Percentiles rank a stretch among this genome's conserved stretches.
phyloP scores from a whole-genome alignment of 805 yeast genomes.

The Barnettozyma sp. region DNA sequence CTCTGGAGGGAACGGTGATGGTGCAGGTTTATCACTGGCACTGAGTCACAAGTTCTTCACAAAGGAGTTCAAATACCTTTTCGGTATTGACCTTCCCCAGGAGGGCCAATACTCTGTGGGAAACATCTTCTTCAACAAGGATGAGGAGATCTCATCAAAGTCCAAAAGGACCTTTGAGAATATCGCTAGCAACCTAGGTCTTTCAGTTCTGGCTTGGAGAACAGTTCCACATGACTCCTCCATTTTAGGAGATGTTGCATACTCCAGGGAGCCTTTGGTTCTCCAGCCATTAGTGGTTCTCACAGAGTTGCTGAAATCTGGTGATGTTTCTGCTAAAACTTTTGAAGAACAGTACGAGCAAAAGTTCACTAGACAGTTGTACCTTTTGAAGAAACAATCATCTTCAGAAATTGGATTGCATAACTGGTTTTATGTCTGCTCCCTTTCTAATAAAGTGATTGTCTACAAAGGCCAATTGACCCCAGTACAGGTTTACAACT shows the following conservation, averaged over 20 bases:
- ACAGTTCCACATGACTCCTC: conserved; percentile 91
- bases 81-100: conserved; percentile 62
- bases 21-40: conserved; percentile 94
- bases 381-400: conserved; percentile 80
- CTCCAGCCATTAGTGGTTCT: conserved; percentile 90
- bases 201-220: conserved; percentile 91
- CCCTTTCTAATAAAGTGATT: conserved; percentile 79
- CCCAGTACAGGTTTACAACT: conserved; percentile 91
- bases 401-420: conserved; percentile 88
- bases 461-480: conserved; percentile 98
- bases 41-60: conserved; percentile 83
- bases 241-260: conserved; percentile 89
- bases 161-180: conserved; percentile 74
- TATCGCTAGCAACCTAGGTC: conserved; percentile 68
- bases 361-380: conserved; percentile 75
- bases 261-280: conserved; percentile 85
- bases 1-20: conserved; percentile 96
- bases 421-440: conserved; percentile 97
- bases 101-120: conserved; percentile 92
- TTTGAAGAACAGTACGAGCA: conserved; percentile 51
- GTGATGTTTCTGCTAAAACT: conserved; percentile 38
- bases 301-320: conserved; percentile 37
- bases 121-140: conserved; percentile 88
- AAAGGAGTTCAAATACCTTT: conserved; percentile 73
- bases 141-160: conserved; percentile 56